A percentile compares a stretch with the other conserved stretches of the same genome.
These are phyloP conservation scores for Jatropha curcas DNA, from an alignment of 345 rosid species.

Conservation along the genomic window DNA sequence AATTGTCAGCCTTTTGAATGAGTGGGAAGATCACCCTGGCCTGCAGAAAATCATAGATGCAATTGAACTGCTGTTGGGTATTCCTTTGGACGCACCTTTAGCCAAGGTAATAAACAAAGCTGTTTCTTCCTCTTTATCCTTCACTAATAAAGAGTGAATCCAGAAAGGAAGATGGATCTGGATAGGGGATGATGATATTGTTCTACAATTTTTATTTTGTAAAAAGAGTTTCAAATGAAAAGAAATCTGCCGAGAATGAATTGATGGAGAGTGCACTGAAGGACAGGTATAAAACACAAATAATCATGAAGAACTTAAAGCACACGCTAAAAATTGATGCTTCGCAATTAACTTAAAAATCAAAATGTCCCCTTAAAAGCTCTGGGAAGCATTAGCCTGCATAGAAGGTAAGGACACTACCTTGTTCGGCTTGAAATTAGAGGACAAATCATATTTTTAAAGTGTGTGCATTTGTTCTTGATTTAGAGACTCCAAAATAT, in stretches of 20 bases:
- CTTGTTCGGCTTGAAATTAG: neutral
- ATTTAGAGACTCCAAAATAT: neutral
- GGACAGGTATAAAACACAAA: neutral
- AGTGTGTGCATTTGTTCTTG: neutral
- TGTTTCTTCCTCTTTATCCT: neutral
- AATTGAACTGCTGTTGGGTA: constrained; percentile 64
- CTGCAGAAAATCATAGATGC: constrained; percentile 72
- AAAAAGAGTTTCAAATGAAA: neutral
- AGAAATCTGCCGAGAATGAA: neutral
- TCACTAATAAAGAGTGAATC: neutral
- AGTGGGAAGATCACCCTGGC: constrained; percentile 83
- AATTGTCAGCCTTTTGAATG: constrained; percentile 49
- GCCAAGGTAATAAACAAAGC: constrained; percentile 58
- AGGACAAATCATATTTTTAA: neutral
- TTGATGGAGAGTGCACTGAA: neutral
- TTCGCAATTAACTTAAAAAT: too few species aligned
- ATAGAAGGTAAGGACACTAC: neutral
- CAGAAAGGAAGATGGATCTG: neutral
- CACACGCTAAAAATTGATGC: neutral
- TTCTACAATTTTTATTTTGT: neutral
- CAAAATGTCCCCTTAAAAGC: neutral
- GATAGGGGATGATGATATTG: neutral
- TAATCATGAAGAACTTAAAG: neutral
- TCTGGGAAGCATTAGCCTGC: neutral
- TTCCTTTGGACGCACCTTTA: constrained; percentile 73